A percentile compares a stretch with the other conserved stretches of the same genome.
Conservation (phyloP, 768 basidiomycete genomes). For the Asterophora lycoperdoides region DNA sequence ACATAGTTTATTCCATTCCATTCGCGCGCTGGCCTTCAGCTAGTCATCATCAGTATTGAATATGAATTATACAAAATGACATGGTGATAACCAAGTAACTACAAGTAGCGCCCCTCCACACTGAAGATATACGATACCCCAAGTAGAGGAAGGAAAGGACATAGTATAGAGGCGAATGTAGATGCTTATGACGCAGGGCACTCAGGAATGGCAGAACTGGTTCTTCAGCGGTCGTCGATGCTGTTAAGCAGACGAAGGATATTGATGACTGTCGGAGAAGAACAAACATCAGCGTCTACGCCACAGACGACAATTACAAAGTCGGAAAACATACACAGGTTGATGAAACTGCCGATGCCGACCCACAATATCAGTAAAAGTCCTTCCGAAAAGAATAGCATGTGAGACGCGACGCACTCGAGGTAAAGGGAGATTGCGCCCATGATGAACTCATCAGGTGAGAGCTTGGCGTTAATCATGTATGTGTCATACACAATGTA, state of each 20-base stretch:
- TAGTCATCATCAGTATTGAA: too few species aligned
- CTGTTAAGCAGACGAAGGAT: slow-evolving; percentile 80
- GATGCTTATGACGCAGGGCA: not conserved
- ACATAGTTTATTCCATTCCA: too few species aligned
- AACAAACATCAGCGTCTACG: not conserved
- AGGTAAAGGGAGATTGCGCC: slow-evolving; percentile 92
- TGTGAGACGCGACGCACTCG: slow-evolving; percentile 65
- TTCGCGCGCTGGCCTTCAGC: too few species aligned
- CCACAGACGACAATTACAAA: not conserved
- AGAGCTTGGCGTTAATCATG: slow-evolving; percentile 80
- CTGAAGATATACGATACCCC: too few species aligned
- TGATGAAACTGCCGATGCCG: slow-evolving; percentile 65
- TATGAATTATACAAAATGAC: too few species aligned
- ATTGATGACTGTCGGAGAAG: slow-evolving; percentile 56
- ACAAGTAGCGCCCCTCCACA: too few species aligned
- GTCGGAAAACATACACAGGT: slow-evolving; percentile 62
- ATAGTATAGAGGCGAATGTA: slow-evolving; percentile 7
- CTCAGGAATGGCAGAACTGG: not conserved
- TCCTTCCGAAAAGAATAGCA: not conserved
- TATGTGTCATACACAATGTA: slow-evolving; percentile 92
- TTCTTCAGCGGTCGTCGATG: slow-evolving; percentile 41
- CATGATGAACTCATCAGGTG: slow-evolving; percentile 92
- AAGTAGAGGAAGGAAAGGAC: not conserved
- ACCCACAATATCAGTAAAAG: slow-evolving; percentile 13
- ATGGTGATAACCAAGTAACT: too few species aligned